A percentile compares a stretch with the other conserved stretches of the same genome.
phyloP scores from a whole-genome alignment of 345 rosid genomes.

The Jatropha curcas region DNA sequence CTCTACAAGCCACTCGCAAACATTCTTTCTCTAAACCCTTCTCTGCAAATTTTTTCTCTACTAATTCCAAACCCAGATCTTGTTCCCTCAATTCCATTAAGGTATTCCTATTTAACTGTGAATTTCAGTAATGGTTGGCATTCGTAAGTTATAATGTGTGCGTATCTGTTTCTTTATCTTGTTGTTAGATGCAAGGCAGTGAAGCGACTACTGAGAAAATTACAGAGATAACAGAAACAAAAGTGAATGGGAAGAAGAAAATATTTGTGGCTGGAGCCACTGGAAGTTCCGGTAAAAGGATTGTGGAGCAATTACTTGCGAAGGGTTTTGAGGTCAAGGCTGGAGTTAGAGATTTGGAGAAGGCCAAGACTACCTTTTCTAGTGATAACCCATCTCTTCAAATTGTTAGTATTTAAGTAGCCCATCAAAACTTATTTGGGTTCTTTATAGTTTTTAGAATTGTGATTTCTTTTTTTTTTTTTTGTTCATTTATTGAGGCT shows the following conservation, averaged over 20 bases:
- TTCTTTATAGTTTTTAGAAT: background rate
- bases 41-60: background rate
- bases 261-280: slow-evolving; percentile 93
- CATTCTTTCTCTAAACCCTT: background rate
- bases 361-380: slow-evolving; percentile 59
- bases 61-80: slow-evolving; percentile 5
- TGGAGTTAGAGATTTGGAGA: slow-evolving; percentile 76
- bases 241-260: slow-evolving; percentile 40
- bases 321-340: slow-evolving; percentile 86
- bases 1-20: slow-evolving; percentile 1
- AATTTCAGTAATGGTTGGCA: background rate
- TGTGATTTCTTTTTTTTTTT: background rate
- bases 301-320: slow-evolving; percentile 75
- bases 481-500: background rate
- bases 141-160: background rate
- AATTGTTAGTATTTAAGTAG: slow-evolving; percentile 45
- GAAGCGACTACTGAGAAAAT: slow-evolving; percentile 43
- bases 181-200: slow-evolving; percentile 55
- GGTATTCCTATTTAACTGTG: slow-evolving; percentile 25
- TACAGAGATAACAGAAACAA: slow-evolving; percentile 19
- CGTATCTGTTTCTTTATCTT: too few species aligned
- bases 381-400: slow-evolving; percentile 63
- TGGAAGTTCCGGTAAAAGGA: slow-evolving; percentile 78
- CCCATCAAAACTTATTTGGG: slow-evolving; percentile 5
- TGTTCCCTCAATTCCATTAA: slow-evolving; percentile 16